These are phyloP conservation scores for Cupressus sempervirens DNA, from an alignment of 75 land plant genomes.

Conservation along the genomic window DNA sequence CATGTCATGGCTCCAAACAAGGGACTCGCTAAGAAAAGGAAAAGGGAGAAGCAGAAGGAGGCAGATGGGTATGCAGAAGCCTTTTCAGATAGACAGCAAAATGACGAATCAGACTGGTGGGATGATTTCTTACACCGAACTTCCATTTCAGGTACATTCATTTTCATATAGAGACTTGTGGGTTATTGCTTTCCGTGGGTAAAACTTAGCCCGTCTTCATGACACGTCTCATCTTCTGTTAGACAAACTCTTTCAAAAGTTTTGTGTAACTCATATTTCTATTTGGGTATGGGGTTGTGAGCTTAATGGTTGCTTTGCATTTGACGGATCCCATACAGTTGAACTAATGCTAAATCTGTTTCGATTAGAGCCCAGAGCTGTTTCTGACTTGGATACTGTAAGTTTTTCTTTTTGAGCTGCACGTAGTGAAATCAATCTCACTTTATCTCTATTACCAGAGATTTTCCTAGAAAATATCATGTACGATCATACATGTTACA, in stretches of 20 bases:
- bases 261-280: neutral
- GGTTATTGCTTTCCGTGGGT: neutral
- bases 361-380: neutral
- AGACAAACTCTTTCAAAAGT: neutral
- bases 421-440: neutral
- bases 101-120: neutral
- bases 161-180: neutral
- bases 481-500: neutral
- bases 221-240: neutral
- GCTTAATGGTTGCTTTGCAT: neutral
- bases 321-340: neutral
- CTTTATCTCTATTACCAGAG: neutral
- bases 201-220: neutral
- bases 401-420: neutral
- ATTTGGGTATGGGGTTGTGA: neutral
- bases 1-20: slow-evolving; percentile 3
- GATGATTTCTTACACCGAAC: neutral
- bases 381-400: neutral
- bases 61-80: neutral
- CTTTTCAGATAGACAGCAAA: neutral
- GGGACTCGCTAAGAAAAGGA: slow-evolving; percentile 2
- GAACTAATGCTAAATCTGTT: neutral
- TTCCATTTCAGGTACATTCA: neutral
- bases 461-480: neutral
- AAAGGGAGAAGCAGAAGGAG: neutral